Conservation (phyloP, 345 rosid species). For the Viola odorata region DNA sequence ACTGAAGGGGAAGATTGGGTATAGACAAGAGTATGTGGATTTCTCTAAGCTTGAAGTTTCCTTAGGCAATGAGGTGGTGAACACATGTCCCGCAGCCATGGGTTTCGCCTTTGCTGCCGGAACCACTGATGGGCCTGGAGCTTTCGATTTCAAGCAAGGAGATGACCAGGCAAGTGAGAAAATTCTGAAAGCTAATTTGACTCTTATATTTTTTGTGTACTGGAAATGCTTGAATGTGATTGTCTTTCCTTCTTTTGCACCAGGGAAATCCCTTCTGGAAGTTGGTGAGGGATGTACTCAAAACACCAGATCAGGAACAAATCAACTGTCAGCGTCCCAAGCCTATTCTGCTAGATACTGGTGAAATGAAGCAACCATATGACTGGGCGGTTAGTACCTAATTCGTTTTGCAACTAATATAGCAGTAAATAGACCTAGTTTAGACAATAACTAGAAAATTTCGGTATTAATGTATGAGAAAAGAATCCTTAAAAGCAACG, state of each 20-base stretch:
- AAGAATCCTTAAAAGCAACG: no score
- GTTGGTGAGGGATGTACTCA: conserved; percentile 63
- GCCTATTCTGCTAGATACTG: conserved; percentile 90
- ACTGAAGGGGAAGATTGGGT: conserved; percentile 67
- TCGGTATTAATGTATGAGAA: background rate
- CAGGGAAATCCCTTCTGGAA: conserved; percentile 95
- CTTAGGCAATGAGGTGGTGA: conserved; percentile 41
- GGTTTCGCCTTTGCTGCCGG: conserved; percentile 97
- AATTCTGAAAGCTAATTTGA: background rate
- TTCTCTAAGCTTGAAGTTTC: conserved; percentile 79
- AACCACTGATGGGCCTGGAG: conserved; percentile 98
- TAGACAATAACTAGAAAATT: no score
- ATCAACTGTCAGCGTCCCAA: conserved; percentile 75
- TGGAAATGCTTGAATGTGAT: background rate
- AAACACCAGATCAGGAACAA: conserved; percentile 64
- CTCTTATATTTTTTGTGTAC: conserved; percentile 7
- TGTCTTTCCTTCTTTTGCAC: background rate
- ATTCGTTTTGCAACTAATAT: background rate
- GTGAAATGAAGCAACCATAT: conserved; percentile 86
- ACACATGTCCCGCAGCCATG: conserved; percentile 95
- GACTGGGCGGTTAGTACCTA: conserved; percentile 79
- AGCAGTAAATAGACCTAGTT: background rate
- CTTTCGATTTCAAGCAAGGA: conserved; percentile 95
- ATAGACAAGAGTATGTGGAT: conserved; percentile 63
- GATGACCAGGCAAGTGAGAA: conserved; percentile 56